Evolutionary conservation across 176 grass and related monocot genomes (phyloP).

Genomic region (Echinochloa phyllopogon): DNA sequence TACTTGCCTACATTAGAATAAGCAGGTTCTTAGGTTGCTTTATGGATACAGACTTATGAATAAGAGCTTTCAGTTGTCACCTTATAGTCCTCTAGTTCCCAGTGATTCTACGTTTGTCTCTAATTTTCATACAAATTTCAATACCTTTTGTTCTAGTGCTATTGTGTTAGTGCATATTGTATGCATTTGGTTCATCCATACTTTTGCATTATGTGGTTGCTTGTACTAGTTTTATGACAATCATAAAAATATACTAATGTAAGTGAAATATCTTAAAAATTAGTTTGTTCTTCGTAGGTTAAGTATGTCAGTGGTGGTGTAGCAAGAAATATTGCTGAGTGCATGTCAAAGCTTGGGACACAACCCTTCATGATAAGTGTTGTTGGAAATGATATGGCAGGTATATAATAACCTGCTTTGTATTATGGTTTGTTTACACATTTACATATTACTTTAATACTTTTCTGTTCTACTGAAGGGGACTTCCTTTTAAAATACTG

Average conservation of each 20-base stretch:
- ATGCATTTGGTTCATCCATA: background rate
- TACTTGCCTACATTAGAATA: slow-evolving; percentile 19
- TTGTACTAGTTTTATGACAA: slow-evolving; percentile 20
- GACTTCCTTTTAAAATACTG: slow-evolving; percentile 81
- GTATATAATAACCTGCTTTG: slow-evolving; percentile 44
- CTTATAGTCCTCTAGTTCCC: background rate
- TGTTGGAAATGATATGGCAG: slow-evolving; percentile 89
- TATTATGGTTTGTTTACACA: slow-evolving; percentile 32
- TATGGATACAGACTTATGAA: background rate
- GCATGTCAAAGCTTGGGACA: slow-evolving; percentile 89
- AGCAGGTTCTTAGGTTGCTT: background rate
- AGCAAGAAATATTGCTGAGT: slow-evolving; percentile 96
- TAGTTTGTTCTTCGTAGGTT: slow-evolving; percentile 53
- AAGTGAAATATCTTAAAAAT: background rate
- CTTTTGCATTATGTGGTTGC: background rate
- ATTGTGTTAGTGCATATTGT: background rate
- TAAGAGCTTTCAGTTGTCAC: background rate
- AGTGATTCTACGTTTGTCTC: background rate
- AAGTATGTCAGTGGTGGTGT: slow-evolving; percentile 81
- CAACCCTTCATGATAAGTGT: slow-evolving; percentile 85
- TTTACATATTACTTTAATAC: slow-evolving; percentile 31
- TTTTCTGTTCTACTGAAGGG: slow-evolving; percentile 54
- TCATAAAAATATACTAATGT: slow-evolving; percentile 11
- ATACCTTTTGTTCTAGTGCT: background rate
- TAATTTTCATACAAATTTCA: background rate